Evolutionary conservation across 306 rosid genomes (phyloP), one percentile per base, ranked within the genome.

Genomic region (Crotalaria pallida): DNA sequence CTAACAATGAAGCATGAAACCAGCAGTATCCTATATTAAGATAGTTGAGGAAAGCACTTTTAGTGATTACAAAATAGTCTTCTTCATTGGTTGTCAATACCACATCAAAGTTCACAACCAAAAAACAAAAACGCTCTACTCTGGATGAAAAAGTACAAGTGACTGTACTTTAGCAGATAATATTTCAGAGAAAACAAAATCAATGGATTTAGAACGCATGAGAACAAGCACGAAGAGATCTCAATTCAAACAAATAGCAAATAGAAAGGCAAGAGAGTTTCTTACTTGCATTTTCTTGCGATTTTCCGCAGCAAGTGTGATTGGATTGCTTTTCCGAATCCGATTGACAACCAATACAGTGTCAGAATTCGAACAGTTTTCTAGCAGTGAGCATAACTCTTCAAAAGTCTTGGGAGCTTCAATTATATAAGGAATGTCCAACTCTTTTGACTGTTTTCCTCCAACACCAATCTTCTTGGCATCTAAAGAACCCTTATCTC

Each of bases 221-320:
- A 29, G 50, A 10, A 70, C 16, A 65, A 65, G 64, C 72, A 61
- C 50, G 4, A 48, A 31, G 69, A 65, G 3, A 78, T 65, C 58
- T 34, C 24, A 52, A 31, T 24, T 60, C 43, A 74, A 17, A 36
- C 49, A 61, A 76, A 67, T 49, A 22, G 44, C 27, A 19, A 40
- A 72, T 23, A 52, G 59, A 31, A 67, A 52, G 31, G 38, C 22
- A 68, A 33, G 11, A 33, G 11, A 47, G 29, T 55, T 70, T 15
- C 88, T 67, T 84, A 94, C 99, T 81, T 88, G 96, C 87, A 94
- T 84, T 81, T 87, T 94, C 83, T 87, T 91, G 70, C 86, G 86
- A 77, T 94, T 94, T 87, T 87, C 96, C 33, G 87, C 95, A 7
- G 87, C 92, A 33, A 94, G 87, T 66, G 84, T 77, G 85, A 94